Evolutionary conservation across 257 asterid genomes (phyloP).

Genomic region (Nyctanthes arbortristis): DNA sequence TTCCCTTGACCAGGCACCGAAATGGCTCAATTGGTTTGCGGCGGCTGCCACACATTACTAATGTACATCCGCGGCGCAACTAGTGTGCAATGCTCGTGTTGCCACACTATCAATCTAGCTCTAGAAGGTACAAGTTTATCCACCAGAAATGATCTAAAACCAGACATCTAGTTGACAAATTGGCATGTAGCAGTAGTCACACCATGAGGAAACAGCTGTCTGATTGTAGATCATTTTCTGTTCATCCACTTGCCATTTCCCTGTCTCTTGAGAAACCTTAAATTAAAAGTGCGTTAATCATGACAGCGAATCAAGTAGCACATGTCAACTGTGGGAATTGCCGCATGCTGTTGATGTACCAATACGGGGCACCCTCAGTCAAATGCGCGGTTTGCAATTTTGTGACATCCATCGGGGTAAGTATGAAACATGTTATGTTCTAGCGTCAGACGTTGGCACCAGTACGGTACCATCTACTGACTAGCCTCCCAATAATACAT

Average conservation of each 20-base stretch:
- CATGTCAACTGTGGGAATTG: slow-evolving; percentile 63
- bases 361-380: slow-evolving; percentile 52
- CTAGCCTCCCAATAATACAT: not conserved
- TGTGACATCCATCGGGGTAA: slow-evolving; percentile 51
- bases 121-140: slow-evolving; percentile 40
- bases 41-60: slow-evolving; percentile 60
- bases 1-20: slow-evolving; percentile 47
- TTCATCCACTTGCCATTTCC: no score
- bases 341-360: slow-evolving; percentile 53
- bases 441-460: no score
- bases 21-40: slow-evolving; percentile 63
- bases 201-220: no score
- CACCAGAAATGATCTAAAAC: no score
- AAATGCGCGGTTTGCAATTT: slow-evolving; percentile 65
- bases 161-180: no score
- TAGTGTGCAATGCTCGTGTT: slow-evolving; percentile 62
- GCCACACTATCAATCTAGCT: slow-evolving; percentile 57
- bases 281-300: not conserved
- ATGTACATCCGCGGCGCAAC: slow-evolving; percentile 63
- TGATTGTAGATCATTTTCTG: no score
- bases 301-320: slow-evolving; percentile 61
- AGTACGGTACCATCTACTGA: not conserved
- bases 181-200: no score
- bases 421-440: no score
- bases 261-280: not conserved